A percentile compares a stretch with the other conserved stretches of the same genome.
phyloP scores from a whole-genome alignment of 345 rosid genomes.

The Citrus mangshanensis region DNA sequence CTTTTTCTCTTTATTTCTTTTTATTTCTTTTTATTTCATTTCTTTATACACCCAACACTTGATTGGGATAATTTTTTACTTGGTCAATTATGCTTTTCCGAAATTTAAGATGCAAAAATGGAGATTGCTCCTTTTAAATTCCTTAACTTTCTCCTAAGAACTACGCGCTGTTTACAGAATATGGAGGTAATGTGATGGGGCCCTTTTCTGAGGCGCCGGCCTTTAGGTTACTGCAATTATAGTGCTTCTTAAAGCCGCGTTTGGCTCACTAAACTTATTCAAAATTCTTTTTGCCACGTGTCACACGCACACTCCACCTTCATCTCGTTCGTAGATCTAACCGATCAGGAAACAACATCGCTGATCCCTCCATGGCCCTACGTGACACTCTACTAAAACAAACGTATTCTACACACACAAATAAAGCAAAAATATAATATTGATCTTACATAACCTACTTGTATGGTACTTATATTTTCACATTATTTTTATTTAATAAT shows the following conservation, averaged over 20 bases:
- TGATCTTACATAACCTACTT: too few relatives aligned
- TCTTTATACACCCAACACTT: neutral
- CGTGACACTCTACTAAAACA: neutral
- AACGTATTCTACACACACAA: neutral
- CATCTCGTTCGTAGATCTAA: neutral
- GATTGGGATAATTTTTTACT: neutral
- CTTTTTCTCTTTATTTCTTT: neutral
- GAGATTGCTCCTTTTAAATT: neutral
- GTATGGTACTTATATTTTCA: too few relatives aligned
- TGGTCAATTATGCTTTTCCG: neutral
- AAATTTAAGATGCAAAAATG: neutral
- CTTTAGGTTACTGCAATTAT: neutral
- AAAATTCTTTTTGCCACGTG: neutral
- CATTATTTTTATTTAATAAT: neutral
- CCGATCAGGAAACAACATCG: neutral
- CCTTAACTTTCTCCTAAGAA: neutral
- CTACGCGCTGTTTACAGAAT: neutral
- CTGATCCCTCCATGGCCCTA: neutral
- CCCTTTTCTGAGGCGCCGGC: constrained; percentile 13
- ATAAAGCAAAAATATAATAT: too few relatives aligned
- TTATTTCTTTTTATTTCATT: neutral
- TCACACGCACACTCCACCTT: neutral
- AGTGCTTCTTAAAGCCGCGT: neutral
- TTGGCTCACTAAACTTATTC: neutral
- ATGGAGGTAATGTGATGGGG: neutral